These are phyloP conservation scores for Diphasiastrum complanatum DNA, from an alignment of 83 land plant genomes.

Conservation along the genomic window DNA sequence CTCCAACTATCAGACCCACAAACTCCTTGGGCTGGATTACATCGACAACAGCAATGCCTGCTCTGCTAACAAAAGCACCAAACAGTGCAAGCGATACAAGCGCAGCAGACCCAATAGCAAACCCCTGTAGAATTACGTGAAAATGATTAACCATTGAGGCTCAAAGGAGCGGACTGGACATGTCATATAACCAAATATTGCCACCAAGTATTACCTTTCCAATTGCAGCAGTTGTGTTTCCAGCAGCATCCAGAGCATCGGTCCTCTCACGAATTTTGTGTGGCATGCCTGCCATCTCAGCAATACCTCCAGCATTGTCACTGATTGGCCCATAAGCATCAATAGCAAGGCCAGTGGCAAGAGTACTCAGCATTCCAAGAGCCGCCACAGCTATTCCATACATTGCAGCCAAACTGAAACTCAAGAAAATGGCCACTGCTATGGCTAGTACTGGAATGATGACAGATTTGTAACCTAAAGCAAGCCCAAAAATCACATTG, in stretches of 20 bases:
- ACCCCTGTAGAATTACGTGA: constrained; percentile 40
- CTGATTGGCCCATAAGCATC: constrained; percentile 89
- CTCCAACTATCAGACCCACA: constrained; percentile 74
- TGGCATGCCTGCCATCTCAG: constrained; percentile 84
- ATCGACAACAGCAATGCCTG: constrained; percentile 59
- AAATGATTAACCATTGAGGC: neutral
- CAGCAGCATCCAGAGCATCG: constrained; percentile 82
- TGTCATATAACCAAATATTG: neutral
- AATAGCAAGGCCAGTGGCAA: constrained; percentile 70
- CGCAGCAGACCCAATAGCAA: constrained; percentile 89
- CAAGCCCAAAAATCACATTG: constrained; percentile 73
- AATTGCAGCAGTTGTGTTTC: constrained; percentile 86
- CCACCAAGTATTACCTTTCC: constrained; percentile 44
- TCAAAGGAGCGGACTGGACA: neutral
- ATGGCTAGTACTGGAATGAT: constrained; percentile 73
- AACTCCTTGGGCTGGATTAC: constrained; percentile 69
- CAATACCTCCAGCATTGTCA: constrained; percentile 92
- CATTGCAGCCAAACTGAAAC: constrained; percentile 70
- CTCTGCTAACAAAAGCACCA: constrained; percentile 81
- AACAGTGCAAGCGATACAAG: constrained; percentile 74
- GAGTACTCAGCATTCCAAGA: constrained; percentile 80
- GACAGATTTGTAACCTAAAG: constrained; percentile 76
- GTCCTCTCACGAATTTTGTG: constrained; percentile 68
- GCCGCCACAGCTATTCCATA: constrained; percentile 83
- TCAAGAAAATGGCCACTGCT: constrained; percentile 59